Evolutionary conservation across 176 grass and related monocot genomes (phyloP), one percentile per base, ranked within the genome.

Genomic region (Eragrostis nindensis): DNA sequence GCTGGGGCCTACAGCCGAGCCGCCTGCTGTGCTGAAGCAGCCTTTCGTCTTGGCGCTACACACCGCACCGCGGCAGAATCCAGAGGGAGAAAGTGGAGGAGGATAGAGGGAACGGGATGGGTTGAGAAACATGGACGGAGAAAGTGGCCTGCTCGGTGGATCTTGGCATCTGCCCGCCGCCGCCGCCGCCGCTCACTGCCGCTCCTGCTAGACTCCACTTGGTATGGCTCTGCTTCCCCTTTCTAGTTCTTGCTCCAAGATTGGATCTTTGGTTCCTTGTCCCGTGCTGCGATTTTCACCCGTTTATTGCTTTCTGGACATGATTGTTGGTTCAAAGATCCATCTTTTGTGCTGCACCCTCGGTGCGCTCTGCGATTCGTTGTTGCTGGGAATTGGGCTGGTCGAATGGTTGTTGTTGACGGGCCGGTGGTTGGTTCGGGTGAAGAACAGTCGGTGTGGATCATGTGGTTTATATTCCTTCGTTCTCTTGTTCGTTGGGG

Each of bases 71-170:
- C 74, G 57, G 57, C 41, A 81, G 48, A 56, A 1, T 40, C 14
- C 26, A 27, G 68, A 62, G 10, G 48, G 38, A 21, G 56, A 53
- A 24, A 55, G 62, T 3, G 61, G 41, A 61, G 55, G 11, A 10
- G 24, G n/a, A 54, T 13, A 38, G 68, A 25, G 74, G 45, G 40
- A 52, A 72, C 15, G 30, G 38, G 55, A 78, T 86, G 83, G 83
- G 83, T 52, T 78, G 73, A 90, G 64, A 68, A 80, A 56, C 48
- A 53, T 22, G 87, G 41, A 57, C 18, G 73, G 19, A 73, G 57
- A 90, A 73, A 90, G 78, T 43, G 70, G 65, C 82, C 77, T 71
- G 50, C 73, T 59, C 32, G 60, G 60, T 84, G 86, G 68, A 84
- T 88, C 80, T 73, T 60, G 62, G 68, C 68, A 79, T 56, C 74